Conservation (phyloP, 768 basidiomycete species). For the Boletus fagicola region DNA sequence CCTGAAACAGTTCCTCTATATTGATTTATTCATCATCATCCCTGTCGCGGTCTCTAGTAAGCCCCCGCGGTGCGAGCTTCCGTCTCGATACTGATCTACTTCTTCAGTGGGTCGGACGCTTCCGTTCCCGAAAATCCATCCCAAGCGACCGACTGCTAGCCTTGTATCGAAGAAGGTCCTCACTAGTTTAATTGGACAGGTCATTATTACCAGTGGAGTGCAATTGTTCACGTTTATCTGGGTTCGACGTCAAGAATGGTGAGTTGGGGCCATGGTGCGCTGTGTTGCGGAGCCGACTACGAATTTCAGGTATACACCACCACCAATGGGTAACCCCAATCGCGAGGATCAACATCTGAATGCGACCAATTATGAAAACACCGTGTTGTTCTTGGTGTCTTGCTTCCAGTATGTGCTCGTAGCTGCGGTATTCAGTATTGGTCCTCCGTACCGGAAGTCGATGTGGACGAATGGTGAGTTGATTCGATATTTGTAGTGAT, state of each 20-base stretch:
- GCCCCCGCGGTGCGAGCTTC: constrained; percentile 27
- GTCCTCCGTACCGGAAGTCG: constrained; percentile 91
- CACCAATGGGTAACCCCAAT: constrained; percentile 45
- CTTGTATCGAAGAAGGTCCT: constrained; percentile 95
- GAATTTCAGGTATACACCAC: constrained; percentile 69
- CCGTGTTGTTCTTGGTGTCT: constrained; percentile 87
- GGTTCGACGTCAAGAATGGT: constrained; percentile 87
- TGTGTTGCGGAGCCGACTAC: neutral
- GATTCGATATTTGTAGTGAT: neutral
- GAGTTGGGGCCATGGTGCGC: constrained; percentile 2
- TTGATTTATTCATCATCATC: constrained; percentile 97
- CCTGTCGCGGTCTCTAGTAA: constrained; percentile 94
- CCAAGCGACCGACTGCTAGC: constrained; percentile 92
- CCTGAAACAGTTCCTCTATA: constrained; percentile 79
- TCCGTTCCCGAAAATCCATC: constrained; percentile 81
- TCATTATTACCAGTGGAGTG: constrained; percentile 75
- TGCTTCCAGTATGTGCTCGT: constrained; percentile 99
- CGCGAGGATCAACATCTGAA: constrained; percentile 69
- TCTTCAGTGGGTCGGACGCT: constrained; percentile 88
- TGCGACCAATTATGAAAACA: constrained; percentile 88
- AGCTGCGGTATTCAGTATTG: constrained; percentile 96
- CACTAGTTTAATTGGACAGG: constrained; percentile 89
- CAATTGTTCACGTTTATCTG: constrained; percentile 90
- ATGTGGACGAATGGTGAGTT: constrained; percentile 91
- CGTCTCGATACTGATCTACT: constrained; percentile 7